Conservation (phyloP, 768 basidiomycete species). For the Rhizopogon sp. region DNA sequence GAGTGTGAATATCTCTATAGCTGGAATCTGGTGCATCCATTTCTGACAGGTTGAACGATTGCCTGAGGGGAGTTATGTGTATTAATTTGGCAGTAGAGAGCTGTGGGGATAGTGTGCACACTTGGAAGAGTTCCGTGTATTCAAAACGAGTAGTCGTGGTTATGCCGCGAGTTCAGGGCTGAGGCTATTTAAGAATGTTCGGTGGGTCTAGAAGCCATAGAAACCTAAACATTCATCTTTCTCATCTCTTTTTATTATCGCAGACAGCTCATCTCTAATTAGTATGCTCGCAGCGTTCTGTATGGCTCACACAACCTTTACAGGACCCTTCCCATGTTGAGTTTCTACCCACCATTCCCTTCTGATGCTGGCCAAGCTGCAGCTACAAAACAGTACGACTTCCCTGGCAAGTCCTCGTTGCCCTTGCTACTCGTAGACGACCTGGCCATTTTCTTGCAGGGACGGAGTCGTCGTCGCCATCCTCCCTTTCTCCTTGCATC, state of each 20-base stretch:
- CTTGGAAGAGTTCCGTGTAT: not conserved
- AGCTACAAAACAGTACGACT: slow-evolving; percentile 20
- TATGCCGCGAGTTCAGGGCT: not conserved
- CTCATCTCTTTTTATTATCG: not conserved
- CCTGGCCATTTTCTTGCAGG: slow-evolving; percentile 22
- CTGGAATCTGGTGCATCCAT: slow-evolving; percentile 77
- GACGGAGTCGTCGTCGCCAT: slow-evolving; percentile 37
- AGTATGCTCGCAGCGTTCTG: slow-evolving; percentile 67
- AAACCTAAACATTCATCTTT: not conserved
- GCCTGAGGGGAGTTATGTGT: not conserved
- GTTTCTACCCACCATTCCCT: slow-evolving; percentile 64
- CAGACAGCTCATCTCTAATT: no score
- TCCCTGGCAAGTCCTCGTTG: slow-evolving; percentile 21
- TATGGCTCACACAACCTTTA: slow-evolving; percentile 63
- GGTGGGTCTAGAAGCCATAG: not conserved
- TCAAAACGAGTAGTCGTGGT: not conserved
- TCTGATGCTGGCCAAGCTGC: slow-evolving; percentile 38
- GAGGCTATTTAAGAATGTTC: not conserved
- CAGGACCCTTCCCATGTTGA: slow-evolving; percentile 66
- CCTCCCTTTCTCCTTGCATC: slow-evolving; percentile 21
- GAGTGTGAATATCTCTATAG: slow-evolving; percentile 57
- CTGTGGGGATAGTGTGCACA: slow-evolving; percentile 8
- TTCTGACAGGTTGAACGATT: slow-evolving; percentile 60
- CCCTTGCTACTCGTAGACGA: not conserved
- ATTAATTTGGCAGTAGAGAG: not conserved